Percentiles rank a stretch among this genome's conserved stretches.
Conservation (phyloP, 2,329 filamentous ascomycete species). For the Fusarium longipes region DNA sequence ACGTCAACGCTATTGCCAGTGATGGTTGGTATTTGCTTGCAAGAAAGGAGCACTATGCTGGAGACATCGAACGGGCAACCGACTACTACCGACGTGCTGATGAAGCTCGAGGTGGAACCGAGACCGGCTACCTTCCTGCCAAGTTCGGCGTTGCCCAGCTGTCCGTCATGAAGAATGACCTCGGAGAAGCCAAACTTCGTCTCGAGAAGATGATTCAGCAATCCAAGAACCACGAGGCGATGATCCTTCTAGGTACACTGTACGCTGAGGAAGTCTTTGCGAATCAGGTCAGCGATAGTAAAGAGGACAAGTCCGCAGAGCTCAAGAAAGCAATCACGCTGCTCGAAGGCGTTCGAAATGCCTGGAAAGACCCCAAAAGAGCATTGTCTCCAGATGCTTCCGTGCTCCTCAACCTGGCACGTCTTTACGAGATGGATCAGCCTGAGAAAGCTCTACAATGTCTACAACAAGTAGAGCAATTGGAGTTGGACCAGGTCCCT, state of each 20-base stretch:
- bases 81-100: slow-evolving; percentile 93
- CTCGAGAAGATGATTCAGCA: slow-evolving; percentile 95
- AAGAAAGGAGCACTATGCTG: slow-evolving; percentile 87
- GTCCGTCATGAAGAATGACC: slow-evolving; percentile 83
- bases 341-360: slow-evolving; percentile 83
- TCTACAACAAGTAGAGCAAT: slow-evolving; percentile 88
- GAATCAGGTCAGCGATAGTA: slow-evolving; percentile 75
- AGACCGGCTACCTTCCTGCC: slow-evolving; percentile 89
- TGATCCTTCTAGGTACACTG: slow-evolving; percentile 89
- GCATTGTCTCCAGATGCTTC: slow-evolving; percentile 83
- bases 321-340: slow-evolving; percentile 87
- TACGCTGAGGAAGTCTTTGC: slow-evolving; percentile 95
- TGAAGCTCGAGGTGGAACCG: slow-evolving; percentile 89
- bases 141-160: slow-evolving; percentile 96
- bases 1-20: slow-evolving; percentile 95
- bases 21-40: slow-evolving; percentile 98
- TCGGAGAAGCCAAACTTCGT: slow-evolving; percentile 90
- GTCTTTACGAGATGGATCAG: slow-evolving; percentile 86
- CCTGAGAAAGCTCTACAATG: slow-evolving; percentile 94
- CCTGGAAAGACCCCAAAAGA: slow-evolving; percentile 95
- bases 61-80: slow-evolving; percentile 77
- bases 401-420: slow-evolving; percentile 89
- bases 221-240: slow-evolving; percentile 84
- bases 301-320: slow-evolving; percentile 88
- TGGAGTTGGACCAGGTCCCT: slow-evolving; percentile 83